Base-by-base conservation (phyloP, 2,329 filamentous ascomycete species). In the Colletotrichum siamense region DNA sequence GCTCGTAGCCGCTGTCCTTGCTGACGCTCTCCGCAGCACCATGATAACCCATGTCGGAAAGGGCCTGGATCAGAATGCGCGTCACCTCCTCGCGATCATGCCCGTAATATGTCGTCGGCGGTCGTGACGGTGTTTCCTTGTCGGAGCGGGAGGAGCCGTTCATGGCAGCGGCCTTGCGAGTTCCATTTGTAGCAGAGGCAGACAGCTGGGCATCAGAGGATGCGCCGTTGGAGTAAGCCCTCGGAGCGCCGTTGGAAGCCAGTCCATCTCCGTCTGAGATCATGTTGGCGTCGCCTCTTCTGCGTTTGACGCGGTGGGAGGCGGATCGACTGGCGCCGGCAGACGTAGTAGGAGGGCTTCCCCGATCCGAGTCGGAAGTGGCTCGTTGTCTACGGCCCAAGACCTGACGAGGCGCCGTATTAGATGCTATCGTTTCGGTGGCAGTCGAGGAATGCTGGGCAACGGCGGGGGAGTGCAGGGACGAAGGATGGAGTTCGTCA, bases 61-160 rank as follows among this genome's bases (percentile, higher is more conserved):
- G 87, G 44, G 96, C 95, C 85, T 99, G 97, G 81, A 99, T 97
- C 80, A 99, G 86, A 78, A 99, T 94, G 70, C 97, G 91, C 7
- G 96, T 98, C 61, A 99, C 94, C 86, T 99, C 96, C 87, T 98
- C 96, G 82, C 95, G 92, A 82, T 97, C 92, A 82, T 99, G 96
- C 22, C 96, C 96, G 82, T 93, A 94, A 84, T 98, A 99, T 32
- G 83, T 85, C 61, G 80, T 75, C 44, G 69, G 73, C 57, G 18
- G 39, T 69, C 82, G 82, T 44, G 85, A 83, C 75, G 81, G 80
- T 75, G 80, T 80, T 78, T 83, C 83, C 75, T 73, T 77, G 57
- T 55, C 71, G 39, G 66, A 77, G 77, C 77, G 80, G 44, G 78
- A 82, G 73, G 77, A 78, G 39, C 78, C 78, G 30, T 79, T 79